Conservation (phyloP, 495 filamentous ascomycete species). For the Hypoxylon fragiforme region DNA sequence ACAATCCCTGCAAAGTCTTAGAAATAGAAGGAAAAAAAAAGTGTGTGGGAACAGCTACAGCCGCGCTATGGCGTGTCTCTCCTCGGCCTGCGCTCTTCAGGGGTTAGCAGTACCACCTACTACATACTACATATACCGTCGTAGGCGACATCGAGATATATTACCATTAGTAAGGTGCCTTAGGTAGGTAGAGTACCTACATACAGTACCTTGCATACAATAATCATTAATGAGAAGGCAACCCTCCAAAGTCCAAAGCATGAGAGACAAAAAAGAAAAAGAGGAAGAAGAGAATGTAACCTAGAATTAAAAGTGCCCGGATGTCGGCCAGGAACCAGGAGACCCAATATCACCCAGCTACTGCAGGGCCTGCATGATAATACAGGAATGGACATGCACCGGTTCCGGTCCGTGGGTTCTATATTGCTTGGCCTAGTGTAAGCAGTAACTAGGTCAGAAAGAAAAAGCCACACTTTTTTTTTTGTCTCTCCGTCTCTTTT, state of each 20-base stretch:
- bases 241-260: no score
- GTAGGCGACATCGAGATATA: no score
- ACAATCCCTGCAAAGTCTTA: constrained; percentile 1
- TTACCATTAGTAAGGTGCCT: no score
- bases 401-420: not conserved
- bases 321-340: constrained; percentile 18
- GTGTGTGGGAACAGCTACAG: constrained; percentile 9
- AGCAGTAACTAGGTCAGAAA: no score
- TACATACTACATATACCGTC: not conserved
- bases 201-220: no score
- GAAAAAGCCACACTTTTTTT: not conserved
- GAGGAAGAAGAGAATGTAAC: no score
- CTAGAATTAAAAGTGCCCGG: no score
- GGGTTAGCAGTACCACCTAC: not conserved
- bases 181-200: no score
- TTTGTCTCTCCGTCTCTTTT: not conserved
- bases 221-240: no score
- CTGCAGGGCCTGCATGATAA: constrained; percentile 6
- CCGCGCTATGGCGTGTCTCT: not conserved
- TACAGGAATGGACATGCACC: not conserved
- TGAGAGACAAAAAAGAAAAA: no score
- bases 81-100: not conserved
- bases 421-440: not conserved
- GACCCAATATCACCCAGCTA: constrained; percentile 2
- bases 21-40: no score